Evolutionary conservation across 2,329 filamentous ascomycete genomes (phyloP).

Genomic region (Ophiostoma novo-ulmi): DNA sequence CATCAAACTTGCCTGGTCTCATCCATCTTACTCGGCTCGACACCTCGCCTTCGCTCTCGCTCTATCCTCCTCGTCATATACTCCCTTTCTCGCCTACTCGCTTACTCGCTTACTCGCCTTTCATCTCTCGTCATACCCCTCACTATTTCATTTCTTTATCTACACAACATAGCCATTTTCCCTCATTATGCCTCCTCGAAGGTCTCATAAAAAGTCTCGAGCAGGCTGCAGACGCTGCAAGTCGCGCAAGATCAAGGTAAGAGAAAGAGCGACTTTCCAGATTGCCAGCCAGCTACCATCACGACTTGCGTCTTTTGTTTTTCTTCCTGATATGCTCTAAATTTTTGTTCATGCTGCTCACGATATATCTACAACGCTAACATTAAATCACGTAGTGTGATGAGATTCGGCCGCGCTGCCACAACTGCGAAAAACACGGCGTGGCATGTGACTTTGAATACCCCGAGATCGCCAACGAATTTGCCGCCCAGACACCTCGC

Average conservation of each 20-base stretch:
- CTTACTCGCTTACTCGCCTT: neutral
- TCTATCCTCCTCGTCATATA: neutral
- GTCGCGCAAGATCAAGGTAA: slow-evolving; percentile 63
- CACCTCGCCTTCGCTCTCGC: neutral
- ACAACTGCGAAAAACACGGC: slow-evolving; percentile 63
- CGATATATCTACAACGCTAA: neutral
- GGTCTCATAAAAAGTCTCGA: slow-evolving; percentile 66
- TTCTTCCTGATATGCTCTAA: neutral
- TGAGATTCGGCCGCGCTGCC: slow-evolving; percentile 59
- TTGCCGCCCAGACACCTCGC: slow-evolving; percentile 33
- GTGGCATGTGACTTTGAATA: slow-evolving; percentile 61
- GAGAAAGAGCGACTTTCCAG: neutral
- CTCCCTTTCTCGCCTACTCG: neutral
- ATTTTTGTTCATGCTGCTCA: neutral
- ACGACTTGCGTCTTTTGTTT: neutral
- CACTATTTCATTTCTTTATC: neutral
- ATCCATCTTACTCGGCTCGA: neutral
- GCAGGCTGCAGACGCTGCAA: slow-evolving; percentile 63
- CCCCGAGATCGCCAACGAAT: slow-evolving; percentile 43
- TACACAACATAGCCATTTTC: neutral
- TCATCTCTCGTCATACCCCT: neutral
- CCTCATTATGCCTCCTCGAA: slow-evolving; percentile 53
- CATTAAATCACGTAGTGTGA: slow-evolving; percentile 48
- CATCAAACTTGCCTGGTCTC: neutral
- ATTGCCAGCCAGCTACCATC: neutral